Evolutionary conservation across 2,329 filamentous ascomycete species (phyloP).

Genomic region (Ophiostoma himal-ulmi): DNA sequence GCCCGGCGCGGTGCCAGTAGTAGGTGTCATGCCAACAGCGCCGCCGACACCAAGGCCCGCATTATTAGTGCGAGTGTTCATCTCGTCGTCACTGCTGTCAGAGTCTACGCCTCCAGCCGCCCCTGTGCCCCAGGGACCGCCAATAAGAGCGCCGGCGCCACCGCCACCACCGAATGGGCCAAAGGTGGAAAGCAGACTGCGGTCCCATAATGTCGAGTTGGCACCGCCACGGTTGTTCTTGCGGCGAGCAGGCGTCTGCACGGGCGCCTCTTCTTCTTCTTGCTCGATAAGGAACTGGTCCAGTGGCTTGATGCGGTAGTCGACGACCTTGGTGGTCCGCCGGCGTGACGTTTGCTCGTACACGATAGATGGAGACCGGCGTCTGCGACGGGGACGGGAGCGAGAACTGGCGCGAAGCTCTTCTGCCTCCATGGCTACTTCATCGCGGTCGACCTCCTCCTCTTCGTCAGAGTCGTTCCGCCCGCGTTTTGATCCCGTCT

Average conservation of each 20-base stretch:
- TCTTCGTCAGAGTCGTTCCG: conserved; percentile 52
- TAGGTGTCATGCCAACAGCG: conserved; percentile 57
- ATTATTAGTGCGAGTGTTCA: conserved; percentile 34
- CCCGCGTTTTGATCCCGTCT: conserved; percentile 42
- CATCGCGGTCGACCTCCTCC: conserved; percentile 55
- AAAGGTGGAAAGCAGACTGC: conserved; percentile 79
- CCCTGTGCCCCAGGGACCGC: conserved; percentile 66
- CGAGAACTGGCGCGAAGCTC: conserved; percentile 54
- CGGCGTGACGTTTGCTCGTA: conserved; percentile 52
- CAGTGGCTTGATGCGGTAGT: conserved; percentile 80
- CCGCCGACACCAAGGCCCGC: conserved; percentile 48
- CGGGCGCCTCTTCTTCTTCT: conserved; percentile 62
- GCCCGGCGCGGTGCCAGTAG: conserved; percentile 36
- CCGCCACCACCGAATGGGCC: conserved; percentile 88
- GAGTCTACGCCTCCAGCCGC: conserved; percentile 79
- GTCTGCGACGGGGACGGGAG: conserved; percentile 43
- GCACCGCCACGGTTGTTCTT: conserved; percentile 59
- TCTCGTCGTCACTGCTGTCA: conserved; percentile 94
- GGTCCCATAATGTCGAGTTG: conserved; percentile 59
- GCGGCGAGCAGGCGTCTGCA: conserved; percentile 62
- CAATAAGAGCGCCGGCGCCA: conserved; percentile 64
- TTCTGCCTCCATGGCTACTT: conserved; percentile 60
- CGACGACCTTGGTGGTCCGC: conserved; percentile 60
- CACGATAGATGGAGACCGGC: conserved; percentile 52
- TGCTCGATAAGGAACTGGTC: conserved; percentile 69